Conservation (phyloP, 441 rosid genomes). For the Croton laevigatus region DNA sequence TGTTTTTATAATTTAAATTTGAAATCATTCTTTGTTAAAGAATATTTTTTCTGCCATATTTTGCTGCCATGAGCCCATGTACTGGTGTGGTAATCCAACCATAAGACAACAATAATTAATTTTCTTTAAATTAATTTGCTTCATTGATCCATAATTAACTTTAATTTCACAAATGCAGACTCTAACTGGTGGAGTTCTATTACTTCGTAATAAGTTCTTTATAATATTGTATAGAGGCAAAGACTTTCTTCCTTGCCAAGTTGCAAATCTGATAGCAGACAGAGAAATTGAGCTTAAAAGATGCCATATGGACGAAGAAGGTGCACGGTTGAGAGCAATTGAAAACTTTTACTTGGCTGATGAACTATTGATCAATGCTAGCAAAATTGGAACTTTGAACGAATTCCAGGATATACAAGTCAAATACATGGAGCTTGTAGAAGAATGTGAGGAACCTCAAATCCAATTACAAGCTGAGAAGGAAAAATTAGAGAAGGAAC, state of each 20-base stretch:
- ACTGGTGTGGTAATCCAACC: background rate
- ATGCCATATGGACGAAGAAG: conserved; percentile 66
- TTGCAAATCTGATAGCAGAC: conserved; percentile 49
- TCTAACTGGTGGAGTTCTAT: conserved; percentile 79
- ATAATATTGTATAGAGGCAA: conserved; percentile 82
- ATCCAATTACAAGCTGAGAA: conserved; percentile 49
- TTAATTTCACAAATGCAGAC: conserved; percentile 38
- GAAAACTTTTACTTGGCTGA: conserved; percentile 37
- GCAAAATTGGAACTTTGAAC: conserved; percentile 58
- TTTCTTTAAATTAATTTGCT: background rate
- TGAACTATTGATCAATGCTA: conserved; percentile 36
- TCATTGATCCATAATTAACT: conserved; percentile 9
- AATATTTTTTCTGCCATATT: background rate
- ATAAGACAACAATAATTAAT: background rate
- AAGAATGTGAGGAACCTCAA: conserved; percentile 33
- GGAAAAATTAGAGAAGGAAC: conserved; percentile 50
- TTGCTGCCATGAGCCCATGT: background rate
- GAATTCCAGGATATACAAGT: conserved; percentile 57
- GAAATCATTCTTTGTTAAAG: background rate
- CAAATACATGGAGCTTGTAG: conserved; percentile 36
- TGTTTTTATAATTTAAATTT: background rate
- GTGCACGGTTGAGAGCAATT: conserved; percentile 44
- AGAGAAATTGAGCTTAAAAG: conserved; percentile 61
- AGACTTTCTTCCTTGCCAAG: conserved; percentile 62
- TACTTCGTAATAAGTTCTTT: conserved; percentile 68